A percentile compares a stretch with the other conserved stretches of the same genome.
Conservation (phyloP, 768 basidiomycete genomes). For the Hemileccinum rubropunctum region DNA sequence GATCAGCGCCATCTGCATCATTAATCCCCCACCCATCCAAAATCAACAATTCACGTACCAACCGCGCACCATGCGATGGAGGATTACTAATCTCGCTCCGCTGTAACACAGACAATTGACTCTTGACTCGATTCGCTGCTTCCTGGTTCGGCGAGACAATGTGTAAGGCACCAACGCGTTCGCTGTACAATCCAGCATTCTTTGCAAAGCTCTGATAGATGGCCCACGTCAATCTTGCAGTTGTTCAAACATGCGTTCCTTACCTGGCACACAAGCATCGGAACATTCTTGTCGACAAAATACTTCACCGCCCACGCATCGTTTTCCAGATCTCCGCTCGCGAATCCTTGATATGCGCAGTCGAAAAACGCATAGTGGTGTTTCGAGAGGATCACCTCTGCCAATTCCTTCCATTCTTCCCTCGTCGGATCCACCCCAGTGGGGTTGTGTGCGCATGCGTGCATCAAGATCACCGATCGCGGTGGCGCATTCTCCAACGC, state of each 20-base stretch:
- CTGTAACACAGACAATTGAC: conserved; percentile 88
- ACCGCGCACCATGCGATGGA: conserved; percentile 84
- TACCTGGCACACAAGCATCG: conserved; percentile 87
- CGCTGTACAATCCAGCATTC: conserved; percentile 93
- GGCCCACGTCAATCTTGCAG: conserved; percentile 8
- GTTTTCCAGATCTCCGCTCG: conserved; percentile 85
- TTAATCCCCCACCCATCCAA: not conserved
- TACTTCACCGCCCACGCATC: conserved; percentile 91
- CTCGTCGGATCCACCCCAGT: conserved; percentile 92
- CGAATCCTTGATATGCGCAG: conserved; percentile 96
- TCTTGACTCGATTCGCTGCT: conserved; percentile 69
- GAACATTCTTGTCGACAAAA: conserved; percentile 74
- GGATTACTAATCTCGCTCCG: conserved; percentile 96
- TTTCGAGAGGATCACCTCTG: conserved; percentile 65
- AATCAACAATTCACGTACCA: conserved; percentile 48
- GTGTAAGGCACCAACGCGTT: conserved; percentile 93
- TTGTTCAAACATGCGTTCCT: not conserved
- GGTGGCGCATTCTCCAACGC: conserved; percentile 62
- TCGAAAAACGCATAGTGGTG: conserved; percentile 92
- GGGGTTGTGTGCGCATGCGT: conserved; percentile 96
- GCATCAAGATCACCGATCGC: conserved; percentile 84
- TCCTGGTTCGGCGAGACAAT: conserved; percentile 65
- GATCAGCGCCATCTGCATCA: conserved; percentile 68
- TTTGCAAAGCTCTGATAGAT: conserved; percentile 85
- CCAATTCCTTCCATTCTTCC: conserved; percentile 83